Evolutionary conservation across 2,329 filamentous ascomycete species (phyloP), one percentile per base, ranked within the genome.

Genomic region (Nakataea oryzae): DNA sequence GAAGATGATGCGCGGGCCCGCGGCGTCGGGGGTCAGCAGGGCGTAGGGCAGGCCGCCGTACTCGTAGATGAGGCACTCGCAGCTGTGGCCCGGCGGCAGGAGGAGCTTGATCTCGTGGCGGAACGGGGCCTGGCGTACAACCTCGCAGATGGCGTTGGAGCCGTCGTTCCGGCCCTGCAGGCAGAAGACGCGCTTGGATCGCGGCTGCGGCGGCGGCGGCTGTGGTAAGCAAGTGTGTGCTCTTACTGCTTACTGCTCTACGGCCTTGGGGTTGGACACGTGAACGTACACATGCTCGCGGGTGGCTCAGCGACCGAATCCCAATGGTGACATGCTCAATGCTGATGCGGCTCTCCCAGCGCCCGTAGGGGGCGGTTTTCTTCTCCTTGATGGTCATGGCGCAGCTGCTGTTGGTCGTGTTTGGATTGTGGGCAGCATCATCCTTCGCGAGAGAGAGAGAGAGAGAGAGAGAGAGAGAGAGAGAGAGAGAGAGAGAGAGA

Each of bases 1-100:
- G 64, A 83, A 81, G 54, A 83, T 70, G 59, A 84, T 68, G 60
- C 61, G 61, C 57, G 64, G 59, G 17, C 27, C 58, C 41, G 5
- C 54, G n/a, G 21, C n/a, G 24, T 28, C 13, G 30, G n/a, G 11
- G 61, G 67, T 67, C 1, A 76, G 65, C 7, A 79, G 67, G 2
- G 73, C 74, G 59, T 78, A 77, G 0, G 79, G 70, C 3, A 75
- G 75, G 13, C 80, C 81, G 1, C 81, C 81, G 60, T 84, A 83
- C 64, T 81, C 81, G 64, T 84, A 81, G 21, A 83, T 76, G 1
- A 69, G 73, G 29, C 77, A 80, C 57, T 72, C 69, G 5, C 75
- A 79, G 63, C 74, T 79, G 65, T 77, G 78, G 0, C 75, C 68
- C 3, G 66, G 66, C 0, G 80, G 78, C 13, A 84, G 70, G 1